These are phyloP conservation scores for Fusarium tuaranense DNA, from an alignment of 2,329 filamentous ascomycete species.

Conservation along the genomic window DNA sequence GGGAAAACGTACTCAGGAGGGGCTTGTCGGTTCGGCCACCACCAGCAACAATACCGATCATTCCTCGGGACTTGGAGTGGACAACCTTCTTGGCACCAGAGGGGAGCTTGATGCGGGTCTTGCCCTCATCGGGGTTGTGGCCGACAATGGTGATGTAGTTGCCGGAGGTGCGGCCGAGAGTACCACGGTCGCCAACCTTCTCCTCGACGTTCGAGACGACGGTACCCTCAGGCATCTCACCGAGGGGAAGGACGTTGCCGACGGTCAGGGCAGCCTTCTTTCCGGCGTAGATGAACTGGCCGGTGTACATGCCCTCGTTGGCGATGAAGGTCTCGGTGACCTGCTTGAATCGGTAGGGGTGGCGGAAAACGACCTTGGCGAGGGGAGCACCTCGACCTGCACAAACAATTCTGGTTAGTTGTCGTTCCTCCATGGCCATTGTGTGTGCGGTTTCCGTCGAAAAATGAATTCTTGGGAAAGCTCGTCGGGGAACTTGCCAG, in stretches of 20 bases:
- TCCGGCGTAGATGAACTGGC: slow-evolving; percentile 99
- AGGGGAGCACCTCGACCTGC: slow-evolving; percentile 89
- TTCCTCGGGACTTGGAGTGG: slow-evolving; percentile 90
- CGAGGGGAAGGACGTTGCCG: slow-evolving; percentile 96
- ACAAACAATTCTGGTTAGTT: slow-evolving; percentile 42
- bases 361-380: slow-evolving; percentile 95
- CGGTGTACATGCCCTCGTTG: slow-evolving; percentile 99
- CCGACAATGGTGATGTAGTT: slow-evolving; percentile 99
- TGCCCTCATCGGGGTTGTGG: slow-evolving; percentile 98
- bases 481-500: slow-evolving; percentile 65
- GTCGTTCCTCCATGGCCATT: slow-evolving; percentile 26
- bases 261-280: slow-evolving; percentile 98
- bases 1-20: slow-evolving; percentile 80
- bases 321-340: slow-evolving; percentile 99
- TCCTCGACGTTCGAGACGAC: slow-evolving; percentile 99
- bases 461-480: slow-evolving; percentile 24
- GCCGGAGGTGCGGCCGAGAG: slow-evolving; percentile 95
- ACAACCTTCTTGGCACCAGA: slow-evolving; percentile 99
- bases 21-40: slow-evolving; percentile 99
- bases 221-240: slow-evolving; percentile 97
- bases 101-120: slow-evolving; percentile 99
- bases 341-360: slow-evolving; percentile 98
- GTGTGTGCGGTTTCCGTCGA: slow-evolving; percentile 23
- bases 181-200: slow-evolving; percentile 97
- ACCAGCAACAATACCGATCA: slow-evolving; percentile 99